phyloP scores from a whole-genome alignment of 148 eudicot species.

The Vaccinium macrocarpon region DNA sequence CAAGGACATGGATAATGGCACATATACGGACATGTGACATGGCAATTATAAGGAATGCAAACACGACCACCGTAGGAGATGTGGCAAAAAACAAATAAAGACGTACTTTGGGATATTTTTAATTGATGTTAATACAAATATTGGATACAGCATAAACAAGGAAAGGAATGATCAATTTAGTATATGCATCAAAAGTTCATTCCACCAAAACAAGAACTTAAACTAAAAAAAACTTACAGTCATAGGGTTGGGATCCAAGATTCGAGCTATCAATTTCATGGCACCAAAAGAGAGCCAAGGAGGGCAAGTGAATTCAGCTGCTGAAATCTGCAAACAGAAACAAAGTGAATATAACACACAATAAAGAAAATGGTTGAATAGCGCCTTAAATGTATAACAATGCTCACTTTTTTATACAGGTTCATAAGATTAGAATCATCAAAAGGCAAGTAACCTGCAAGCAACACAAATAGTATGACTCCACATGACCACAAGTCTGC shows the following conservation, averaged over 20 bases:
- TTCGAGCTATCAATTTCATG: slow-evolving; percentile 69
- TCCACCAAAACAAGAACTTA: not conserved
- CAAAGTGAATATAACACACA: slow-evolving; percentile 12
- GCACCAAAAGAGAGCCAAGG: slow-evolving; percentile 91
- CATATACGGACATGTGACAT: no score
- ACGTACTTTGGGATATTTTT: no score
- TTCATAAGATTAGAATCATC: slow-evolving; percentile 92
- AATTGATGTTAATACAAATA: no score
- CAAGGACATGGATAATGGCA: no score
- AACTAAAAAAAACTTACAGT: slow-evolving; percentile 46
- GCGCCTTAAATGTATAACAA: slow-evolving; percentile 20
- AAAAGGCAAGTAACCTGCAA: slow-evolving; percentile 99
- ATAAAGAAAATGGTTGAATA: slow-evolving; percentile 18
- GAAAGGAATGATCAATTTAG: not conserved
- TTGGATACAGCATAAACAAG: not conserved
- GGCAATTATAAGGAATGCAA: no score
- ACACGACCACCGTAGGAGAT: no score
- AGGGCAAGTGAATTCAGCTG: slow-evolving; percentile 89
- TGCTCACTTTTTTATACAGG: slow-evolving; percentile 92
- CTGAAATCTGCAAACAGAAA: slow-evolving; percentile 61
- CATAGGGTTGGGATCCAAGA: slow-evolving; percentile 85
- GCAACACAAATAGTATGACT: slow-evolving; percentile 90
- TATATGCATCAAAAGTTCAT: not conserved
- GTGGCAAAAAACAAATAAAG: no score
- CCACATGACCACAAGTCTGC: slow-evolving; percentile 99